Conservation (phyloP, 495 filamentous ascomycete species). For the Annulohypoxylon stygium region DNA sequence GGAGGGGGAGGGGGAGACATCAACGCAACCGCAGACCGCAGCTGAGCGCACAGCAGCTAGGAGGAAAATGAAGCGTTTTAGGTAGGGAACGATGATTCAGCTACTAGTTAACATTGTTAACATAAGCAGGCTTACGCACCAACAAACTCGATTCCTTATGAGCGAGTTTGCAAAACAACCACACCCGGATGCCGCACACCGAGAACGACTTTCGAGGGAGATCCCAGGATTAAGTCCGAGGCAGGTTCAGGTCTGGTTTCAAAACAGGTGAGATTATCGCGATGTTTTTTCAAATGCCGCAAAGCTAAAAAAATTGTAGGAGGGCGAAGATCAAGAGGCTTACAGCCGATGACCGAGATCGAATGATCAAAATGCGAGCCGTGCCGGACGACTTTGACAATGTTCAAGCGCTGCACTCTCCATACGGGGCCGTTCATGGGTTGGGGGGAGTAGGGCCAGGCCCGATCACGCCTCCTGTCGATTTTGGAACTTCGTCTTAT, state of each 20-base stretch:
- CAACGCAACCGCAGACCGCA: constrained; percentile 70
- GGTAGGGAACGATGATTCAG: constrained; percentile 66
- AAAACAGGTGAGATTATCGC: constrained; percentile 81
- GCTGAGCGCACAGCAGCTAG: constrained; percentile 82
- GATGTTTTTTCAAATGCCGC: constrained; percentile 30
- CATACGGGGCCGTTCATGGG: constrained; percentile 69
- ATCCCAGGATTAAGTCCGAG: constrained; percentile 93
- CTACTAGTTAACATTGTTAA: constrained; percentile 23
- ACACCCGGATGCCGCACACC: constrained; percentile 93
- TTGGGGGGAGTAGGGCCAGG: constrained; percentile 54
- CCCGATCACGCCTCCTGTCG: constrained; percentile 69
- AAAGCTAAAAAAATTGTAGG: constrained; percentile 65
- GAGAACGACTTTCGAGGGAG: constrained; percentile 88
- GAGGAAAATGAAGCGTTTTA: constrained; percentile 95
- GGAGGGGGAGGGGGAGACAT: constrained; percentile 61
- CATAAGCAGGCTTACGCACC: constrained; percentile 83
- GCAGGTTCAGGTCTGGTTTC: constrained; percentile 99
- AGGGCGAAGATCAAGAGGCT: constrained; percentile 95
- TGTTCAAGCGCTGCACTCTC: constrained; percentile 88
- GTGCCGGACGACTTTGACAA: constrained; percentile 94
- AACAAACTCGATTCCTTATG: constrained; percentile 96
- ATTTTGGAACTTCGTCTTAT: constrained; percentile 63
- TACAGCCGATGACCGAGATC: constrained; percentile 91
- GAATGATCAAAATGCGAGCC: constrained; percentile 93
- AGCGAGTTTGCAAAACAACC: constrained; percentile 97